Base-by-base conservation (phyloP, 1,284 basidiomycete species). In the Ceratobasidium sp. region DNA sequence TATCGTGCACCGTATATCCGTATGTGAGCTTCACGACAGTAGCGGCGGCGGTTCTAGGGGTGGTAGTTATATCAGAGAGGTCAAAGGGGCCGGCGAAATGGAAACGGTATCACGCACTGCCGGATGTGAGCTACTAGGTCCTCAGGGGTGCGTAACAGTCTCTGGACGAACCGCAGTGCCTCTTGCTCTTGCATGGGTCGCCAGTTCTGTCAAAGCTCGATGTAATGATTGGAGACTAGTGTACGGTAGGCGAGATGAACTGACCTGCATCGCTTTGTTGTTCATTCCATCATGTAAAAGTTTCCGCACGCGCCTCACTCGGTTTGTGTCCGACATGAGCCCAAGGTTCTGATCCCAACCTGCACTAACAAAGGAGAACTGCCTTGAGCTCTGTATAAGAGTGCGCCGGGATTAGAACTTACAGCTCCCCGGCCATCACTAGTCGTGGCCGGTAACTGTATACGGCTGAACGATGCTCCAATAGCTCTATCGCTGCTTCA, bases 401-500 rank as follows among this genome's bases (percentile, higher is more conserved):
- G 57, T 1, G 57, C 28, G n/a, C 10, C 13, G 28, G 12, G 9
- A 38, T 20, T 20, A 9, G 20, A 13, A 61, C 57, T 54, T n/a
- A 67, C 65, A 67, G 48, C 0, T 67, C 65, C 48, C 46, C 65
- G 1, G 40, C 65, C 65, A 67, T 67, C 15, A 67, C 48, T 38
- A 67, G 28, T 38, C 46, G 46, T 38, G 65, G 65, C 5, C 65
- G 46, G 23, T 46, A 26, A 26, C 65, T 67, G 33, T 77, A 77
- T 48, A 52, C 61, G 23, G 46, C 48, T 13, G 74, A 57, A 26
- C 78, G 65, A 23, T 64, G 77, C 9, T 67, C 62, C 7, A 79
- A 59, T 28, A 79, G 76, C 23, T 77, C 78, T 38, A 69, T 33
- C 3, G 78, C 78, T 23, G 69, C 57, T 61, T 77, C 62, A 40